Evolutionary conservation across 805 yeast species (phyloP).

Genomic region (Debaryomyces maramus): DNA sequence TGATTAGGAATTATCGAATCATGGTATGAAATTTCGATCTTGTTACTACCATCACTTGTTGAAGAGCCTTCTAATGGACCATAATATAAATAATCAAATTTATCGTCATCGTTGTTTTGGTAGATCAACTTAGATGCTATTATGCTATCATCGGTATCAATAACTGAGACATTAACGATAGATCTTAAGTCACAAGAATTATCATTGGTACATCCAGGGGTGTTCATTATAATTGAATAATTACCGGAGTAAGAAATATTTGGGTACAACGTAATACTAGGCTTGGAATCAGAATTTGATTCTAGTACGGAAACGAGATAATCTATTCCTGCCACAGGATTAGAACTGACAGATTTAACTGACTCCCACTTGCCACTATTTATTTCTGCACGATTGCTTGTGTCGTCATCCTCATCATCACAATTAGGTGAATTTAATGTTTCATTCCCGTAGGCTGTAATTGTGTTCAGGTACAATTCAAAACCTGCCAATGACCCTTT

Average conservation of each 20-base stretch:
- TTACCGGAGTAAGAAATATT: slow-evolving; percentile 71
- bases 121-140: slow-evolving; percentile 51
- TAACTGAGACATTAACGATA: slow-evolving; percentile 71
- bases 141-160: slow-evolving; percentile 45
- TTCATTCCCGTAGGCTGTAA: slow-evolving; percentile 72
- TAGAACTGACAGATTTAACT: slow-evolving; percentile 27
- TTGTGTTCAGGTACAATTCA: slow-evolving; percentile 62
- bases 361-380: slow-evolving; percentile 32
- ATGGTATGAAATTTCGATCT: slow-evolving; percentile 28
- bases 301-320: slow-evolving; percentile 33
- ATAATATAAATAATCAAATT: slow-evolving; percentile 73
- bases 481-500: slow-evolving; percentile 72
- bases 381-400: slow-evolving; percentile 25
- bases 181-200: slow-evolving; percentile 71
- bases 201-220: slow-evolving; percentile 83
- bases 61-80: slow-evolving; percentile 63
- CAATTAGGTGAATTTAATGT: slow-evolving; percentile 70
- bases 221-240: slow-evolving; percentile 69
- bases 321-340: slow-evolving; percentile 24
- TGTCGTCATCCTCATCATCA: slow-evolving; percentile 25
- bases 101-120: slow-evolving; percentile 78
- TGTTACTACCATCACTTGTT: slow-evolving; percentile 23
- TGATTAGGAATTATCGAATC: slow-evolving; percentile 21
- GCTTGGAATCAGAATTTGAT: slow-evolving; percentile 18
- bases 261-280: slow-evolving; percentile 59